A percentile compares a stretch with the other conserved stretches of the same genome.
These are phyloP conservation scores for Trichoderma atroviride DNA, from an alignment of 2,329 filamentous ascomycete genomes.

Conservation along the genomic window DNA sequence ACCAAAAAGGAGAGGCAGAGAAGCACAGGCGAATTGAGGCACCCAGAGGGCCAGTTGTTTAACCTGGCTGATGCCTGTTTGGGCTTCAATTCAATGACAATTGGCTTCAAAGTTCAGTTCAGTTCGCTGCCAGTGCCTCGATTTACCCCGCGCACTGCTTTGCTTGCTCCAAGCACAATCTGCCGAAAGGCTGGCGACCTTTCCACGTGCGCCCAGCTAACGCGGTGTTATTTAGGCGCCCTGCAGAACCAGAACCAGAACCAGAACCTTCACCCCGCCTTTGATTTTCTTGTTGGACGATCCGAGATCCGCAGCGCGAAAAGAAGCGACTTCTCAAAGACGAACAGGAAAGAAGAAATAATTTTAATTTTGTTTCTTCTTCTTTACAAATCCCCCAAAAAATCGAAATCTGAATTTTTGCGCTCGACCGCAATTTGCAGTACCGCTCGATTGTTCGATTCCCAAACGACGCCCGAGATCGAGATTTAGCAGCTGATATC, in stretches of 20 bases:
- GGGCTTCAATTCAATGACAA: not conserved
- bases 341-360: too few species aligned
- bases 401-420: not conserved
- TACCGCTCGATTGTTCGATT: not conserved
- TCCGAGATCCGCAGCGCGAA: constrained; percentile 1
- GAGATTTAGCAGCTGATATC: constrained; percentile 18
- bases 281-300: not conserved
- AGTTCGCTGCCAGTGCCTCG: not conserved
- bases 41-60: not conserved
- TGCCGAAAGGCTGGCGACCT: not conserved
- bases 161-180: not conserved
- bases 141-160: constrained; percentile 12
- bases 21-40: not conserved
- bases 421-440: not conserved
- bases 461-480: constrained; percentile 3
- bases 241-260: not conserved
- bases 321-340: not conserved
- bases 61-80: not conserved
- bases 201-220: constrained; percentile 7
- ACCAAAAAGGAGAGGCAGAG: not conserved
- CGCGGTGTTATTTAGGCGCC: constrained; percentile 7
- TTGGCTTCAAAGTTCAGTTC: not conserved
- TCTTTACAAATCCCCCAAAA: not conserved
- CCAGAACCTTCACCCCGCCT: constrained; percentile 3
- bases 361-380: not conserved